Evolutionary conservation across 2,329 filamentous ascomycete species (phyloP).

Genomic region (Sporothrix globosa): DNA sequence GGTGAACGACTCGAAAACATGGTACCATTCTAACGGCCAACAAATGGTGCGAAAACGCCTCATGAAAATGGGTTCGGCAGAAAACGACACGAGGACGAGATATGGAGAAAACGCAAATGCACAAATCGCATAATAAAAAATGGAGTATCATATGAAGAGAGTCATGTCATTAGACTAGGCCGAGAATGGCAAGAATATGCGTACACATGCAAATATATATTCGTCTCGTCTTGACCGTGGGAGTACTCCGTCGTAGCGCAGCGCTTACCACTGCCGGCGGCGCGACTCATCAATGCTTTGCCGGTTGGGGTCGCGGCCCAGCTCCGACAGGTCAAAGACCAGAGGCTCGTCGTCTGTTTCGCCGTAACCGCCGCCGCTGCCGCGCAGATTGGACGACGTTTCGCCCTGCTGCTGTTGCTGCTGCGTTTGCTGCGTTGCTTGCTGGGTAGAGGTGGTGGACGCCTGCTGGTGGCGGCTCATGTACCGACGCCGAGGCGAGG

Average conservation of each 20-base stretch:
- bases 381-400: conserved; percentile 24
- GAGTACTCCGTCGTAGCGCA: neutral
- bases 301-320: conserved; percentile 59
- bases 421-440: neutral
- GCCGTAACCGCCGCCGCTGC: conserved; percentile 51
- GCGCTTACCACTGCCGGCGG: conserved; percentile 19
- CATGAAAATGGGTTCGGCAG: neutral
- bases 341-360: conserved; percentile 69
- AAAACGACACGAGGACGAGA: neutral
- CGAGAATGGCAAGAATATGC: neutral
- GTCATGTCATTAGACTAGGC: neutral
- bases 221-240: neutral
- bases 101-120: neutral
- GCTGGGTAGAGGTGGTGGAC: neutral
- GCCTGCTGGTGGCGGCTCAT: conserved; percentile 31
- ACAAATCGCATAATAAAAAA: neutral
- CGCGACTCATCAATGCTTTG: conserved; percentile 60
- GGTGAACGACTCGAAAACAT: neutral
- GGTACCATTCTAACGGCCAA: conserved; percentile 19
- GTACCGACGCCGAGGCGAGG: conserved; percentile 35
- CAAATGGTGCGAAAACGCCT: conserved; percentile 15
- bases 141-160: neutral
- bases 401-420: neutral
- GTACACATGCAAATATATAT: neutral
- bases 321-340: conserved; percentile 73